phyloP scores from a whole-genome alignment of 2,329 filamentous ascomycete genomes.

The Sclerotinia minor region DNA sequence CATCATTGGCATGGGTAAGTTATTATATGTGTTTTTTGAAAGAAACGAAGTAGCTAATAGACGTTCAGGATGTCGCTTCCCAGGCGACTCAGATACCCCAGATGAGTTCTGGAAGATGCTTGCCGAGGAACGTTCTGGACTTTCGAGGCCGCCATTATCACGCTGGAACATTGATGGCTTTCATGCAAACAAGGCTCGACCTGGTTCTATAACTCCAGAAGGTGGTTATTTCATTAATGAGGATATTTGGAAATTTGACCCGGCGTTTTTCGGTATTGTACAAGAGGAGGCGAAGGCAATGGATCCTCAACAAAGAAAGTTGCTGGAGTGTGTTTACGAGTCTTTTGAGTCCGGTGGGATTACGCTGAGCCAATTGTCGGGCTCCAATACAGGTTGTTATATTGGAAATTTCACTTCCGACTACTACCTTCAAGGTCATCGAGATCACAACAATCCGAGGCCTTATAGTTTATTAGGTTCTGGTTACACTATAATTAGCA shows the following conservation, averaged over 20 bases:
- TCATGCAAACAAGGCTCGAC: constrained; percentile 24
- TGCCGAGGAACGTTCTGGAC: constrained; percentile 23
- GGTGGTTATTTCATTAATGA: constrained; percentile 35
- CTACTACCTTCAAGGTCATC: constrained; percentile 11
- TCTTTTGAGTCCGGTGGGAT: constrained; percentile 19
- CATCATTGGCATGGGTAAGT: constrained; percentile 42
- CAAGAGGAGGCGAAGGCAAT: constrained; percentile 19
- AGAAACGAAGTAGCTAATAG: not conserved
- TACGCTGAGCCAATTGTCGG: constrained; percentile 26
- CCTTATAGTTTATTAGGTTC: constrained; percentile 34
- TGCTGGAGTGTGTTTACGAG: constrained; percentile 21
- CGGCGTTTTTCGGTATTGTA: constrained; percentile 20
- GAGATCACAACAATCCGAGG: constrained; percentile 29
- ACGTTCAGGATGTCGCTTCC: constrained; percentile 47
- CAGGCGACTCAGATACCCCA: constrained; percentile 43
- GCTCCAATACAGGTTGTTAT: constrained; percentile 31
- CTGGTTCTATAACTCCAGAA: constrained; percentile 25
- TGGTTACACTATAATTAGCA: constrained; percentile 29
- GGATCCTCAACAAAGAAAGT: constrained; percentile 22
- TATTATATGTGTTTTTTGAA: not conserved
- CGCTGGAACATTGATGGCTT: constrained; percentile 31
- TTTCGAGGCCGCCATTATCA: constrained; percentile 26
- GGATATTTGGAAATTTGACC: constrained; percentile 35
- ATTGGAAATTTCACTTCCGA: constrained; percentile 29
- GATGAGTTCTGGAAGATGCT: constrained; percentile 31